A percentile compares a stretch with the other conserved stretches of the same genome.
Conservation (phyloP, 768 basidiomycete genomes). For the Rhizopogon rudus region DNA sequence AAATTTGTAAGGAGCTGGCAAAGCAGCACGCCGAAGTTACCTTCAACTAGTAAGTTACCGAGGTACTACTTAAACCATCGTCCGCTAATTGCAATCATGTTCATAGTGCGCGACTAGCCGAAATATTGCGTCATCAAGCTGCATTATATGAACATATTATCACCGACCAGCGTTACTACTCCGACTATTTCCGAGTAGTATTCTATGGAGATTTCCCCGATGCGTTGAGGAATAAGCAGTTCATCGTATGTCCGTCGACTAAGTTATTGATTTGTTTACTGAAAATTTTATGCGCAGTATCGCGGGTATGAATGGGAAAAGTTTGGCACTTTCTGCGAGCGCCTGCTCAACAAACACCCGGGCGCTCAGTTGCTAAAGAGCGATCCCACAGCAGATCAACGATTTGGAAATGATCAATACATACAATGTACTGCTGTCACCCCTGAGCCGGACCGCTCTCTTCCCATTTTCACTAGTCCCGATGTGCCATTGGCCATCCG, state of each 20-base stretch:
- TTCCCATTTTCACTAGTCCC: slow-evolving; percentile 79
- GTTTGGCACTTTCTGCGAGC: slow-evolving; percentile 82
- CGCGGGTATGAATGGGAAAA: slow-evolving; percentile 96
- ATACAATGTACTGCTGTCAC: slow-evolving; percentile 85
- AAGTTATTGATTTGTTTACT: not conserved
- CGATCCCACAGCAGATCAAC: slow-evolving; percentile 78
- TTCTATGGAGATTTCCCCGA: slow-evolving; percentile 91
- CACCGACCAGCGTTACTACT: slow-evolving; percentile 76
- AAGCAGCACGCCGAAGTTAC: slow-evolving; percentile 85
- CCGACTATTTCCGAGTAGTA: slow-evolving; percentile 90
- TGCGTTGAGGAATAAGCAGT: slow-evolving; percentile 84
- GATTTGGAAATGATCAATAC: slow-evolving; percentile 73
- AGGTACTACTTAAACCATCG: not conserved
- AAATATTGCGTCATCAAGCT: slow-evolving; percentile 86
- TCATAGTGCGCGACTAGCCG: slow-evolving; percentile 71
- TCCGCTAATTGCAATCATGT: slow-evolving; percentile 7
- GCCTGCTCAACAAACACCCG: slow-evolving; percentile 88
- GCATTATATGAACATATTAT: slow-evolving; percentile 83
- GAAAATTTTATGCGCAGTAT: slow-evolving; percentile 45
- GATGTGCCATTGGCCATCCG: slow-evolving; percentile 78
- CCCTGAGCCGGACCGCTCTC: slow-evolving; percentile 77
- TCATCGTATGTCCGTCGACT: slow-evolving; percentile 57
- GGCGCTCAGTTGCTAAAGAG: slow-evolving; percentile 75
- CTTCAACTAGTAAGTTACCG: slow-evolving; percentile 73
- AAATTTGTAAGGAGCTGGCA: slow-evolving; percentile 88